phyloP scores from a whole-genome alignment of 208 protist species.

The Phytomonas sp. region DNA sequence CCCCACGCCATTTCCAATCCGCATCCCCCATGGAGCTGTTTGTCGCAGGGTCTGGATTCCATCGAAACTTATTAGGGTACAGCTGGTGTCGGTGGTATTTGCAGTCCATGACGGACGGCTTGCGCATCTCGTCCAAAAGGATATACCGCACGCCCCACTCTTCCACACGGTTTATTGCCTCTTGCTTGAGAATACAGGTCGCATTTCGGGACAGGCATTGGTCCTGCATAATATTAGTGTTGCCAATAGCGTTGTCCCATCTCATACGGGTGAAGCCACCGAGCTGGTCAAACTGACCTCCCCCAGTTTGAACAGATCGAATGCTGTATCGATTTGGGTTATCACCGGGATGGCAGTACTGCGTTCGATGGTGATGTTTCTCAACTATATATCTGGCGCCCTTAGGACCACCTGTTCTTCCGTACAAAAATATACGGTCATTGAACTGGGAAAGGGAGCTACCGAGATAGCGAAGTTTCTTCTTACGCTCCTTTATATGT shows the following conservation, averaged over 20 bases:
- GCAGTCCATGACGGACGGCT: conserved; percentile 59
- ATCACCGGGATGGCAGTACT: conserved; percentile 51
- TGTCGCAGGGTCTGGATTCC: conserved; percentile 58
- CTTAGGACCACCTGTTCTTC: conserved; percentile 16
- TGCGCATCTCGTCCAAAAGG: conserved; percentile 71
- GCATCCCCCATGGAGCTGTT: conserved; percentile 66
- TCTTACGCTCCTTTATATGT: conserved; percentile 61
- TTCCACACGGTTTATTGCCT: conserved; percentile 63
- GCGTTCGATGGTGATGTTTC: conserved; percentile 40
- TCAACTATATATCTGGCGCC: conserved; percentile 68
- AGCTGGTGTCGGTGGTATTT: conserved; percentile 70
- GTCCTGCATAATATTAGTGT: conserved; percentile 56
- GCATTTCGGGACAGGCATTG: conserved; percentile 29
- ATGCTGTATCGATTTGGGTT: conserved; percentile 44
- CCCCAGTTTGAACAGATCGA: conserved; percentile 43
- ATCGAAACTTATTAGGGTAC: conserved; percentile 79
- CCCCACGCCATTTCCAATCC: conserved; percentile 79
- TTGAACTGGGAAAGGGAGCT: conserved; percentile 52
- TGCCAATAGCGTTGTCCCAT: conserved; percentile 47
- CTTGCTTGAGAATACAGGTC: conserved; percentile 38
- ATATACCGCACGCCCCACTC: conserved; percentile 79
- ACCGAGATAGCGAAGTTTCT: conserved; percentile 67
- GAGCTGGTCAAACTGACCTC: conserved; percentile 48
- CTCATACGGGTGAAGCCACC: conserved; percentile 55
- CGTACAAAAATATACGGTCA: conserved; percentile 52